Percentiles rank a stretch among this genome's conserved stretches.
Evolutionary conservation across 2,329 filamentous ascomycete genomes (phyloP).

Genomic region (Fusarium verrucosum): DNA sequence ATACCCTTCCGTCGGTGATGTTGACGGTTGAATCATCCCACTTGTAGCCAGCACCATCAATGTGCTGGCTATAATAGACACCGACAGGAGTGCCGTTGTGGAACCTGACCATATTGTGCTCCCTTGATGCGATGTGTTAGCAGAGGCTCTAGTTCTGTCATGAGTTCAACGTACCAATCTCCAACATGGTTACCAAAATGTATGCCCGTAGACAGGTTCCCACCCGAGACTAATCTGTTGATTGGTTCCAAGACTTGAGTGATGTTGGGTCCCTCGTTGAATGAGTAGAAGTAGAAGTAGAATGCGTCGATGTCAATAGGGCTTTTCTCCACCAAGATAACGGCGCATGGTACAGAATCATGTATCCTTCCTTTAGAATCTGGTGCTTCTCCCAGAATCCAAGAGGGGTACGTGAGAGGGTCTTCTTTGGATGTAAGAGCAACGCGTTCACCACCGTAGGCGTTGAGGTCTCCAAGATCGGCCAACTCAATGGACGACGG

Average conservation of each 20-base stretch:
- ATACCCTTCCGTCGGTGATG: slow-evolving; percentile 43
- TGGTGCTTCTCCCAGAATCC: slow-evolving; percentile 44
- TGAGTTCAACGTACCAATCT: slow-evolving; percentile 36
- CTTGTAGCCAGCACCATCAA: slow-evolving; percentile 37
- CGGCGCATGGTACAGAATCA: slow-evolving; percentile 44
- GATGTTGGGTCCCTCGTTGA: slow-evolving; percentile 46
- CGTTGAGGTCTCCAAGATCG: slow-evolving; percentile 45
- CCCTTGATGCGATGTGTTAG: slow-evolving; percentile 21
- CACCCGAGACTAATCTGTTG: slow-evolving; percentile 29
- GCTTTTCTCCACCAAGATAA: slow-evolving; percentile 45
- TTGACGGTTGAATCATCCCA: slow-evolving; percentile 45
- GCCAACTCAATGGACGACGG: slow-evolving; percentile 42
- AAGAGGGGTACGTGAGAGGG: slow-evolving; percentile 38
- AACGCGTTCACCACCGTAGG: slow-evolving; percentile 19
- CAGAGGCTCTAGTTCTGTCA: accelerated
- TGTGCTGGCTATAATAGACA: slow-evolving; percentile 45
- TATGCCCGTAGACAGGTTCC: slow-evolving; percentile 29
- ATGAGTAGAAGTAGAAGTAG: slow-evolving; percentile 51
- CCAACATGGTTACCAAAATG: slow-evolving; percentile 47
- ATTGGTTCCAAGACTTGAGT: slow-evolving; percentile 47
- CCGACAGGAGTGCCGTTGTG: slow-evolving; percentile 42
- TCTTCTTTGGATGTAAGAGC: slow-evolving; percentile 45
- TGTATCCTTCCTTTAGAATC: slow-evolving; percentile 35
- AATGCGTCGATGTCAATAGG: slow-evolving; percentile 45
- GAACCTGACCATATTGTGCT: slow-evolving; percentile 44